Percentiles rank a stretch among this genome's conserved stretches.
phyloP scores from a whole-genome alignment of 441 rosid genomes.

The Brassica hybrid region DNA sequence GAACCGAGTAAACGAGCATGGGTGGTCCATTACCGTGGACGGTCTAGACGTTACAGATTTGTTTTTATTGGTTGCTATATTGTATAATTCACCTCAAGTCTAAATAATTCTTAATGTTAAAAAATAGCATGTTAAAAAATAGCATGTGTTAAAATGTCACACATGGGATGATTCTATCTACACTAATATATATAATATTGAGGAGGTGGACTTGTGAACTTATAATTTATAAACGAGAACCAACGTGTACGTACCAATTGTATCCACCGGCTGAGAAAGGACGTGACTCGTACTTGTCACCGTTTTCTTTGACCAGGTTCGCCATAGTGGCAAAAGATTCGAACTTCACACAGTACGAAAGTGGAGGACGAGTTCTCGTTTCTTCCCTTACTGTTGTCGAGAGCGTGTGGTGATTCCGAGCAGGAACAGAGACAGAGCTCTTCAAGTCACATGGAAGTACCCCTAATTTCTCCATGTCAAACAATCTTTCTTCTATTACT shows the following conservation, averaged over 20 bases:
- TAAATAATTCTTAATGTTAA: too few relatives aligned
- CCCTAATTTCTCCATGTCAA: not conserved
- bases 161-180: too few relatives aligned
- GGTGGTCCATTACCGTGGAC: too few relatives aligned
- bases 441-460: conserved; percentile 8
- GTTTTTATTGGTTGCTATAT: too few relatives aligned
- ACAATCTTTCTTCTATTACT: conserved; percentile 13
- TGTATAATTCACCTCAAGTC: too few relatives aligned
- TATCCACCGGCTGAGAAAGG: conserved; percentile 35
- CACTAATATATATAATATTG: too few relatives aligned
- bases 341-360: conserved; percentile 28
- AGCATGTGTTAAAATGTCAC: too few relatives aligned
- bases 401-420: conserved; percentile 17
- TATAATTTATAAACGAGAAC: not conserved
- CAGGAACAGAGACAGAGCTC: not conserved
- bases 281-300: conserved; percentile 28
- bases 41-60: too few relatives aligned
- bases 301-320: not conserved
- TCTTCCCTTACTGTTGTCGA: not conserved
- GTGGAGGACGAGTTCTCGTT: conserved; percentile 27
- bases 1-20: too few relatives aligned
- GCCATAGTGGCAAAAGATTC: conserved; percentile 17
- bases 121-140: too few relatives aligned
- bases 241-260: conserved; percentile 25
- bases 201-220: too few relatives aligned